A percentile compares a stretch with the other conserved stretches of the same genome.
These are phyloP conservation scores for Diaporthe amygdali DNA, from an alignment of 2,329 filamentous ascomycete genomes.

Conservation along the genomic window DNA sequence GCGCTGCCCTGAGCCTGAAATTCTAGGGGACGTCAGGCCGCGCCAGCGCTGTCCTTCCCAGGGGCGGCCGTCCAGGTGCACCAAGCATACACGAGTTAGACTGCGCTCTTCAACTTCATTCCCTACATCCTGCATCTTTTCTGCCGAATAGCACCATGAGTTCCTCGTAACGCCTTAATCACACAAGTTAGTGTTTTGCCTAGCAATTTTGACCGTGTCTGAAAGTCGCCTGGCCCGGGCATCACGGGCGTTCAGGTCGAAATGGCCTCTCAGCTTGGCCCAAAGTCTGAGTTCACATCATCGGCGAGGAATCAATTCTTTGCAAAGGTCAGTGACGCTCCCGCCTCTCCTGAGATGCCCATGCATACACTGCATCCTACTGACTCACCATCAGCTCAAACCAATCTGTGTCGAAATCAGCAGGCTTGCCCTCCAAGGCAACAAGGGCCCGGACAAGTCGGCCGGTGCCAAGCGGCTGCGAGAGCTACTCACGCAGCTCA, in stretches of 20 bases:
- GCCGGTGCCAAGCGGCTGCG: slow-evolving; percentile 49
- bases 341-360: background rate
- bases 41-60: background rate
- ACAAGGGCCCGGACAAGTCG: slow-evolving; percentile 40
- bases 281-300: slow-evolving; percentile 28
- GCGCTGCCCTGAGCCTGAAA: no score
- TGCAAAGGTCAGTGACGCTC: slow-evolving; percentile 27
- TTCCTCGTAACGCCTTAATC: background rate
- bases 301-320: slow-evolving; percentile 33
- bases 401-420: slow-evolving; percentile 66
- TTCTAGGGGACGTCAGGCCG: background rate
- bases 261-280: slow-evolving; percentile 22
- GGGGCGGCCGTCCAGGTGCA: background rate
- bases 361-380: background rate
- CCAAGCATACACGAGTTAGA: background rate
- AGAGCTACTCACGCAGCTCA: slow-evolving; percentile 50
- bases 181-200: no score
- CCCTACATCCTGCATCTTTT: background rate
- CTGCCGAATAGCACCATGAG: background rate
- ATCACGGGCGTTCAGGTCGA: background rate
- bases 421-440: slow-evolving; percentile 57
- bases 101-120: background rate
- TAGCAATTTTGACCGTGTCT: background rate
- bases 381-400: slow-evolving; percentile 56
- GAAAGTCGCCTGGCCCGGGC: slow-evolving; percentile 1